These are phyloP conservation scores for Cicer yamashitae DNA, from an alignment of 306 rosid genomes.

Conservation along the genomic window DNA sequence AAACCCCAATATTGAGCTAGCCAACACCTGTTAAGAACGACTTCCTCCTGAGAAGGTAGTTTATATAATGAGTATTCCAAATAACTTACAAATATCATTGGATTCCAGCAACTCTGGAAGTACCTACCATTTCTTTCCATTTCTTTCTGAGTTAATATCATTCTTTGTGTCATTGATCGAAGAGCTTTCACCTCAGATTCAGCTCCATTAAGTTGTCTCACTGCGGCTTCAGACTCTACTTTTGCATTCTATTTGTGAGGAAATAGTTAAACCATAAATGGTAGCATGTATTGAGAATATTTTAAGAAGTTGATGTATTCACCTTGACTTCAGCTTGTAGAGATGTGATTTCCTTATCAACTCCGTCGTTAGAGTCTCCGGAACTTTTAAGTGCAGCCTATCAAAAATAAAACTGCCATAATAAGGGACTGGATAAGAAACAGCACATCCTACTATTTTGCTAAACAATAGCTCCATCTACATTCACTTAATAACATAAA, in stretches of 20 bases:
- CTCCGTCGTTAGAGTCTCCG: conserved; percentile 70
- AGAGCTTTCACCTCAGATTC: conserved; percentile 91
- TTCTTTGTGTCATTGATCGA: conserved; percentile 87
- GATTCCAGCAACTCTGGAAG: conserved; percentile 36
- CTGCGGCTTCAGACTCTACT: conserved; percentile 60
- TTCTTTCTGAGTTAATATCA: conserved; percentile 96
- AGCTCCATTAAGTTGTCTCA: conserved; percentile 71
- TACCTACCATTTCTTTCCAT: conserved; percentile 85
- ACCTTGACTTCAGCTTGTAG: conserved; percentile 73
- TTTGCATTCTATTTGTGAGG: conserved; percentile 70
- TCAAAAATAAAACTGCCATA: conserved; percentile 41
- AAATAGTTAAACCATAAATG: conserved; percentile 32
- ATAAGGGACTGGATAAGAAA: conserved; percentile 40
- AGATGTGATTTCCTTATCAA: conserved; percentile 66
- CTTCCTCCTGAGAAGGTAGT: conserved; percentile 83
- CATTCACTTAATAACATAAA: conserved; percentile 23
- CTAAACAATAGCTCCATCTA: conserved; percentile 36
- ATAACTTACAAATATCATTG: conserved; percentile 31
- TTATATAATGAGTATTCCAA: conserved; percentile 38
- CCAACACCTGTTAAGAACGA: conserved; percentile 99
- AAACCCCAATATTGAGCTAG: conserved; percentile 99
- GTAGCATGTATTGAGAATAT: conserved; percentile 28
- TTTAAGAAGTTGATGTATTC: conserved; percentile 28
- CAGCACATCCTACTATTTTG: conserved; percentile 33
- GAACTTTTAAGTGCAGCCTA: conserved; percentile 91